Base-by-base conservation (phyloP, 2,329 filamentous ascomycete genomes). In the Pochonia chlamydosporia region DNA sequence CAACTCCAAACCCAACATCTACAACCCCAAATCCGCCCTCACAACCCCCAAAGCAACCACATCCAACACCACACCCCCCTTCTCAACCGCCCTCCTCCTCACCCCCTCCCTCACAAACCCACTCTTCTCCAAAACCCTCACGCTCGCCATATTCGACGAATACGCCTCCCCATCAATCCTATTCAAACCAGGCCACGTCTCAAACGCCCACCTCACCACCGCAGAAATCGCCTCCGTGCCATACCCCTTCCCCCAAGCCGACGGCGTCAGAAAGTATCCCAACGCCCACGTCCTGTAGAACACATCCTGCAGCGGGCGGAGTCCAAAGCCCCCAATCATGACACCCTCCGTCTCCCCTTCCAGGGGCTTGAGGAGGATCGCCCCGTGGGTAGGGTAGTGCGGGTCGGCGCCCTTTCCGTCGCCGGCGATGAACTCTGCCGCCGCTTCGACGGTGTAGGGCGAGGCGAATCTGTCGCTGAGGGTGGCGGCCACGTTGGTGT, bases 191-290 rank as follows among this genome's bases (percentile, higher is more conserved):
- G 69, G 66, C 44, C 70, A 65, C 10, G 58, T 64, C 42, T 59
- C 57, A 49, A 79, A 76, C 4, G 66, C 61, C 71, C 73, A 78
- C 18, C 52, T 55, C 18, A 60, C 56, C 43, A 76, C 65, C 1
- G 51, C 70, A 3, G 30, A 42, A 3, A 65, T 49, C n/a, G 66
- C 70, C 52, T 69, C 71, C 1, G 63, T 69, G 43, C 63, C 66
- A 45, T 73, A 65, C 1, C 75, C 75, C 18, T 62, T 63, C 7
- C 33, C 33, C 33, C 33, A 36, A 8, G 33, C 33, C 33, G n/a
- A 36, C 6, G 59, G 61, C 1, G 62, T 68, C 18, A 74, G 30
- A 68, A 70, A 76, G 61, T 78, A 79, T 5, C 74, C 75, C 1
- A 36, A 78, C 10, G 61, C 73, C 56, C 66, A 65, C 4, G 66